A percentile compares a stretch with the other conserved stretches of the same genome.
These are phyloP conservation scores for Candida ipomoeae DNA, from an alignment of 805 yeast species.

Conservation along the genomic window DNA sequence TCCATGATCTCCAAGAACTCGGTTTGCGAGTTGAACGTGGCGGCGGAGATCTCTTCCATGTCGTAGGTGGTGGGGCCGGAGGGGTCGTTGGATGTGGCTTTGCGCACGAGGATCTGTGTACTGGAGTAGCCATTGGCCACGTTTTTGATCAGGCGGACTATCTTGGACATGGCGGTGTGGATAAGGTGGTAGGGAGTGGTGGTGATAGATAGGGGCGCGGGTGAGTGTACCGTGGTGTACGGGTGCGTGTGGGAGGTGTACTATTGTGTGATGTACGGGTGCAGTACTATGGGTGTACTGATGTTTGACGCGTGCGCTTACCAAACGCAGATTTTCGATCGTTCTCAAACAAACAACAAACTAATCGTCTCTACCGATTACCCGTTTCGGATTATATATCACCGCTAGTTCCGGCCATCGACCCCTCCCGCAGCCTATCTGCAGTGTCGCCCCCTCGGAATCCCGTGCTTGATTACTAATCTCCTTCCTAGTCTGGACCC, in stretches of 20 bases:
- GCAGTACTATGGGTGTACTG: no score
- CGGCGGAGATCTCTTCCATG: conserved; percentile 78
- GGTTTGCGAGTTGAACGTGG: conserved; percentile 61
- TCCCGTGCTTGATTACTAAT: conserved; percentile 1
- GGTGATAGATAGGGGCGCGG: conserved; percentile 1
- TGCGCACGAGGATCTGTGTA: conserved; percentile 83
- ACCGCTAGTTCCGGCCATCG: background rate
- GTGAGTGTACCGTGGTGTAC: background rate
- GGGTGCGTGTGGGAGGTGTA: background rate
- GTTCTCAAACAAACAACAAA: conserved; percentile 5
- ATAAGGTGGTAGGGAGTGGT: background rate
- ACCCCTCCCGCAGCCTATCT: background rate
- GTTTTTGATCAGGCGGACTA: conserved; percentile 82
- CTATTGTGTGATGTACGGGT: background rate
- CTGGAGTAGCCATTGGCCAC: conserved; percentile 85
- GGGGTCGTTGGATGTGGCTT: conserved; percentile 86
- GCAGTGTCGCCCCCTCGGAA: background rate
- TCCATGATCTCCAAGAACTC: conserved; percentile 90
- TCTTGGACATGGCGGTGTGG: conserved; percentile 57
- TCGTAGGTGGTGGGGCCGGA: conserved; percentile 76
- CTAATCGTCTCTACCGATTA: background rate
- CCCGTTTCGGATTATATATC: background rate
- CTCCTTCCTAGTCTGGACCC: background rate
- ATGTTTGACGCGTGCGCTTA: background rate
- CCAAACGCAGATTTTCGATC: conserved; percentile 5